These are phyloP conservation scores for Ambrosia hybrid DNA, from an alignment of 140 eudicot species.

Conservation along the genomic window DNA sequence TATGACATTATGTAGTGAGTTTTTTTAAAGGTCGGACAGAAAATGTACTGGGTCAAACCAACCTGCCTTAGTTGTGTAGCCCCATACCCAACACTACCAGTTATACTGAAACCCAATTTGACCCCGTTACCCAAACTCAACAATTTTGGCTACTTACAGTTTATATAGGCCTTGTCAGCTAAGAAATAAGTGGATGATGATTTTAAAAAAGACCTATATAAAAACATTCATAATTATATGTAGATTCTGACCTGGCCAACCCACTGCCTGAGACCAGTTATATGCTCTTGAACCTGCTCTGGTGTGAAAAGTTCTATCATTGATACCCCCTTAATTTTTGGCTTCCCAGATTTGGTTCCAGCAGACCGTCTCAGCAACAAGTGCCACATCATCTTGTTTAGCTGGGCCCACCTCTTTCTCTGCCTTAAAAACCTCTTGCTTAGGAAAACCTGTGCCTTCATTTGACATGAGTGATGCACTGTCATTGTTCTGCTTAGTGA, in stretches of 20 bases:
- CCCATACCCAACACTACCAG: too few relatives aligned
- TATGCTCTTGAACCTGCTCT: conserved; percentile 85
- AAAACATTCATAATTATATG: background rate
- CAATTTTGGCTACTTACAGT: background rate
- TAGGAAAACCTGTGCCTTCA: conserved; percentile 38
- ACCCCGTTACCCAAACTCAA: too few relatives aligned
- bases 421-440: conserved; percentile 48
- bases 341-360: conserved; percentile 86
- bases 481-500: conserved; percentile 32
- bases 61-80: too few relatives aligned
- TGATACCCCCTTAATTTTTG: conserved; percentile 87
- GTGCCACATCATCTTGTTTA: conserved; percentile 44
- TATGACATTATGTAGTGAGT: too few relatives aligned
- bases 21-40: too few relatives aligned
- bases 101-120: too few relatives aligned
- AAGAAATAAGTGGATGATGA: background rate
- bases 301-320: conserved; percentile 91
- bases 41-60: too few relatives aligned
- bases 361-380: conserved; percentile 46
- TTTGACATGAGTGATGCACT: conserved; percentile 33
- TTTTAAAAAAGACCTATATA: conserved; percentile 6
- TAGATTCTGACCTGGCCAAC: conserved; percentile 82
- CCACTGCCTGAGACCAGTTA: conserved; percentile 90
- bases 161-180: background rate
- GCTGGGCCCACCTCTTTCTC: conserved; percentile 53